Percentiles rank a stretch among this genome's conserved stretches.
phyloP scores from a whole-genome alignment of 352 stramenopile genomes.

The Phytophthora capsici region DNA sequence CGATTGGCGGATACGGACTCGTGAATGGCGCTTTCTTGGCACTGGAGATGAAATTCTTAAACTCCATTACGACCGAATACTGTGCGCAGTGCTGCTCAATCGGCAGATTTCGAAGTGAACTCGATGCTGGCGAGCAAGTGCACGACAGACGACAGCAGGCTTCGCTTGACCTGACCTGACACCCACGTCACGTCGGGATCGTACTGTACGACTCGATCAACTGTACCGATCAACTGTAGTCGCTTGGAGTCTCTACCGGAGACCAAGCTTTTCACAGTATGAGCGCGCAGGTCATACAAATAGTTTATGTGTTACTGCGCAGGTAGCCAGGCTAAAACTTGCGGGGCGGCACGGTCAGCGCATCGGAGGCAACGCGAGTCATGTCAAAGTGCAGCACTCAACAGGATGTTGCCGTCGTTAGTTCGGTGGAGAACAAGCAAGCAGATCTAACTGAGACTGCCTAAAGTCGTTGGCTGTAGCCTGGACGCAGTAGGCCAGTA shows the following conservation, averaged over 20 bases:
- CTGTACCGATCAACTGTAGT: constrained; percentile 1
- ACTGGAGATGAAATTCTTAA: constrained; percentile 32
- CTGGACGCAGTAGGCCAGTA: constrained; percentile 3
- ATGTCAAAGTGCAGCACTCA: neutral
- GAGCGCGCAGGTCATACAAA: neutral
- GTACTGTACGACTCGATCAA: constrained; percentile 6
- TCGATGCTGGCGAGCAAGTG: neutral
- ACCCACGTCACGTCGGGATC: constrained; percentile 8
- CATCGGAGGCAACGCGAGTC: constrained; percentile 2
- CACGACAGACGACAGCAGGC: constrained; percentile 6
- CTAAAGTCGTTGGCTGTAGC: no score
- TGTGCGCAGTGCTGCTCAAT: constrained; percentile 6
- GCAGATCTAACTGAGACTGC: no score
- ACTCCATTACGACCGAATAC: constrained; percentile 14
- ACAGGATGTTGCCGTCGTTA: no score
- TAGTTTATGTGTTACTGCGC: no score
- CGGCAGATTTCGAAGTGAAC: constrained; percentile 21
- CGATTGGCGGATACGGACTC: constrained; percentile 32
- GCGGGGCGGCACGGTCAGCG: neutral
- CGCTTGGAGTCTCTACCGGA: constrained; percentile 13
- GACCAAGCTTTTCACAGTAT: neutral
- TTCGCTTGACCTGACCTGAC: neutral
- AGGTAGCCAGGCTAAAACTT: no score
- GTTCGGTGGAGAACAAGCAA: neutral
- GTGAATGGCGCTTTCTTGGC: constrained; percentile 32